phyloP scores from a whole-genome alignment of 2,329 filamentous ascomycete species.

The Trichoderma arundinaceum region DNA sequence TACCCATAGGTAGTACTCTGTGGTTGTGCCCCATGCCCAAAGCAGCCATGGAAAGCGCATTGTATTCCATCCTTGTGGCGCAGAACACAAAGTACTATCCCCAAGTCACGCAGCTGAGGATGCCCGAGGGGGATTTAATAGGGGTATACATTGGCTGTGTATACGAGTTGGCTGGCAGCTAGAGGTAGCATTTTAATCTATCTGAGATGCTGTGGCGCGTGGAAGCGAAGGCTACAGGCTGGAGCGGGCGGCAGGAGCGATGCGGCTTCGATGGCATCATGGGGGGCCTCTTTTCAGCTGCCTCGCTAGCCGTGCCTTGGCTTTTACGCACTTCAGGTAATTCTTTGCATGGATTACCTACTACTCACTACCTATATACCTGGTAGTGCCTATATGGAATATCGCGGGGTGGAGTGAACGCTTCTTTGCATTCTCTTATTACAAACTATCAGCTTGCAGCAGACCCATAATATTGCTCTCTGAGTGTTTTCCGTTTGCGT shows the following conservation, averaged over 20 bases:
- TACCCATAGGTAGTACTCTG: not conserved
- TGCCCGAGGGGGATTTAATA: not conserved
- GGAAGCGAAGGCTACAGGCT: not conserved
- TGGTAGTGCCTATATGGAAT: too few relatives aligned
- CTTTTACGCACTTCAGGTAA: too few relatives aligned
- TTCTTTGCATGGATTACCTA: too few relatives aligned
- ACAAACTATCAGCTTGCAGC: too few relatives aligned
- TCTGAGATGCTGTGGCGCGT: slow-evolving; percentile 1
- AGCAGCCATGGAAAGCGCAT: not conserved
- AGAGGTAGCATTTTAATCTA: slow-evolving; percentile 10
- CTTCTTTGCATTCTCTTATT: too few relatives aligned
- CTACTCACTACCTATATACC: too few relatives aligned
- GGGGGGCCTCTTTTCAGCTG: not conserved
- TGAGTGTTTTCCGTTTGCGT: too few relatives aligned
- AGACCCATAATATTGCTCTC: too few relatives aligned
- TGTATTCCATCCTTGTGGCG: not conserved
- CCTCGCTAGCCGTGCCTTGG: not conserved
- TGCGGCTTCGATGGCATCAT: not conserved
- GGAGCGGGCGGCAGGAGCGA: too few relatives aligned
- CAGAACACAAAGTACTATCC: not conserved
- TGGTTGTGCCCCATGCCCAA: not conserved
- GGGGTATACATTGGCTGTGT: slow-evolving; percentile 9
- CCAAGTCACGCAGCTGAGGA: not conserved
- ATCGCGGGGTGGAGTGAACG: too few relatives aligned
- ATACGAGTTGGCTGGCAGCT: slow-evolving; percentile 11